Base-by-base conservation (phyloP, 352 stramenopile genomes). In the Pythium rishiriense region DNA sequence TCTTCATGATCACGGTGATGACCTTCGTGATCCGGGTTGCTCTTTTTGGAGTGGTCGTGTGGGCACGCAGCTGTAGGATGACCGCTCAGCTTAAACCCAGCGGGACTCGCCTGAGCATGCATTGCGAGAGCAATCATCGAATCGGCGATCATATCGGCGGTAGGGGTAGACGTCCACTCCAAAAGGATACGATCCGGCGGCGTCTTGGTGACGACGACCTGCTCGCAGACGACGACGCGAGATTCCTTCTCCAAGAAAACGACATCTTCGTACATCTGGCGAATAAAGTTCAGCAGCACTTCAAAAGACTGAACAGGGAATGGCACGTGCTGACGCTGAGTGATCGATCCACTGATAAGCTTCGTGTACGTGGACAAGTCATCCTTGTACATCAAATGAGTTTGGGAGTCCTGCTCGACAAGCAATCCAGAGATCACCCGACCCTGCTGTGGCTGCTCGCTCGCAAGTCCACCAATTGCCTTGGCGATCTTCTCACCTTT, bases 101-200 rank as follows among this genome's bases (percentile, higher is more conserved):
- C 85, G 7, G 81, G 83, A 60, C 86, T 93, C 47, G 88, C 85
- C 62, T 94, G 82, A 2, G 85, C 88, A 64, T 99, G 95, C 90
- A 99, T 98, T n/a, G 97, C 84, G 14, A 98, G 74, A 19, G 91
- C 93, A 41, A 98, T 94, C n/a, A 98, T 79, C 19, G 94, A 97
- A 81, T 99, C 96, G 21, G 96, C 96, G 58, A 99, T 94, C 70
- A 98, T 95, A 69, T 99, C 96, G 8, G 89, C 92, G 4, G 90
- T 97, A n/a, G 96, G 93, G 37, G 90, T 93, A 11, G 94, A 93
- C 24, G 91, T 93, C 90, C 90, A 97, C 49, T 91, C 83, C 14
- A 96, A 66, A 22, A 90, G 46, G n/a, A 97, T 61, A 15, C 66
- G 59, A 48, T 73, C 66, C 8, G 66, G 59, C 15, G 53, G 59